These are phyloP conservation scores for Euphorbia celastroides DNA, from an alignment of 441 rosid genomes.

Conservation along the genomic window DNA sequence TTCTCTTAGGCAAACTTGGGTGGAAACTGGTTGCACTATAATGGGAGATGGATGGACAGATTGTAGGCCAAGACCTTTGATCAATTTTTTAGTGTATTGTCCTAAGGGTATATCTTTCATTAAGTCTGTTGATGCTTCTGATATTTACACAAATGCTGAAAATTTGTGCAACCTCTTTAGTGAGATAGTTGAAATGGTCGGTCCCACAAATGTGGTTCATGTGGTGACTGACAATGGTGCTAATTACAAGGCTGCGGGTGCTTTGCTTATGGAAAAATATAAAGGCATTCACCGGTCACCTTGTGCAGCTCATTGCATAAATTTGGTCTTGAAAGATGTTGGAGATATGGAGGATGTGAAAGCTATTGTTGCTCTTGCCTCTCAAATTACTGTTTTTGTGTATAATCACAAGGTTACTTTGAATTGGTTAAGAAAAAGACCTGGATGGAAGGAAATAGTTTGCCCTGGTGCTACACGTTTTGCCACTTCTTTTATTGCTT, in stretches of 20 bases:
- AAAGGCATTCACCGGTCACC: not conserved
- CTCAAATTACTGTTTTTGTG: not conserved
- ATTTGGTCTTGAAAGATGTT: not conserved
- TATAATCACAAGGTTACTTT: conserved; percentile 1
- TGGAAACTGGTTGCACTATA: conserved; percentile 1
- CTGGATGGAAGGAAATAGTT: conserved; percentile 3
- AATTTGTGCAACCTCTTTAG: not conserved
- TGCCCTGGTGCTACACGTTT: not conserved
- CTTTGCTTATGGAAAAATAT: not conserved
- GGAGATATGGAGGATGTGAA: not conserved
- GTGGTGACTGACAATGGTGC: conserved; percentile 11
- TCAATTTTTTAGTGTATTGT: conserved; percentile 15
- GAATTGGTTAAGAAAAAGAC: not conserved
- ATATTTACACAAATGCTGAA: not conserved
- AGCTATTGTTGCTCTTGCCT: not conserved
- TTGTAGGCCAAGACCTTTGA: not conserved
- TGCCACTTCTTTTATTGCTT: conserved; percentile 5
- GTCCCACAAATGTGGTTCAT: conserved; percentile 5
- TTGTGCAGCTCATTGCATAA: conserved; percentile 3
- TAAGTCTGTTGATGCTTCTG: conserved; percentile 16
- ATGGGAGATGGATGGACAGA: conserved; percentile 5
- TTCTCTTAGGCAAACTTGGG: not conserved
- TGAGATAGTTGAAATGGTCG: conserved; percentile 2
- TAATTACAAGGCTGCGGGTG: conserved; percentile 6
- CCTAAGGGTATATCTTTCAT: conserved; percentile 7